Percentiles rank a stretch among this genome's conserved stretches.
These are phyloP conservation scores for Pythium folliculosum DNA, from an alignment of 352 stramenopile species.

Conservation along the genomic window DNA sequence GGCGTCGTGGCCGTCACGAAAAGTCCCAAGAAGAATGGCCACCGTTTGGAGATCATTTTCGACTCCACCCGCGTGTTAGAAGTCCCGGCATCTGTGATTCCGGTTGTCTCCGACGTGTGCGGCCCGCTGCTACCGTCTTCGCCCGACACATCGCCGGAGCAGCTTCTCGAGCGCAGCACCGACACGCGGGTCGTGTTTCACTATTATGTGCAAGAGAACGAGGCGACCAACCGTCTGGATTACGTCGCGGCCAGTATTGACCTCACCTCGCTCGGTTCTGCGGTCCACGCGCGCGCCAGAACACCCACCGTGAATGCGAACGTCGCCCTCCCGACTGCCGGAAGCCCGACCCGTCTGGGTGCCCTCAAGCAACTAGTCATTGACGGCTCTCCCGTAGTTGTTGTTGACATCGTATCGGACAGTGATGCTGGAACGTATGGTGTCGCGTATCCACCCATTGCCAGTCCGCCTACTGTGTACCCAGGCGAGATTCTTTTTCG, in stretches of 20 bases:
- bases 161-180: slow-evolving; percentile 38
- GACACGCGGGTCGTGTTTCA: slow-evolving; percentile 59
- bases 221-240: slow-evolving; percentile 36
- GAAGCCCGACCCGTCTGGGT: slow-evolving; percentile 30
- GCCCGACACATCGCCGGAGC: slow-evolving; percentile 32
- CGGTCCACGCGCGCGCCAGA: slow-evolving; percentile 38
- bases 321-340: slow-evolving; percentile 35
- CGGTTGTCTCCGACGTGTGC: slow-evolving; percentile 54
- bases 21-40: slow-evolving; percentile 51
- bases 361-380: slow-evolving; percentile 41
- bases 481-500: slow-evolving; percentile 74
- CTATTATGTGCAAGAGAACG: slow-evolving; percentile 44
- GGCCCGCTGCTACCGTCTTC: slow-evolving; percentile 46
- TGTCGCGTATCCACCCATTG: slow-evolving; percentile 51
- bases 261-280: slow-evolving; percentile 21
- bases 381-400: slow-evolving; percentile 44
- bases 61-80: slow-evolving; percentile 44
- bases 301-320: slow-evolving; percentile 38
- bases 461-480: slow-evolving; percentile 50
- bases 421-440: slow-evolving; percentile 56
- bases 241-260: slow-evolving; percentile 32
- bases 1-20: slow-evolving; percentile 54
- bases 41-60: slow-evolving; percentile 61
- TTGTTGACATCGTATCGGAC: slow-evolving; percentile 51
- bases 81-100: slow-evolving; percentile 42